A percentile compares a stretch with the other conserved stretches of the same genome.
These are phyloP conservation scores for Solanum dulcamara DNA, from an alignment of 257 asterid species.

Conservation along the genomic window DNA sequence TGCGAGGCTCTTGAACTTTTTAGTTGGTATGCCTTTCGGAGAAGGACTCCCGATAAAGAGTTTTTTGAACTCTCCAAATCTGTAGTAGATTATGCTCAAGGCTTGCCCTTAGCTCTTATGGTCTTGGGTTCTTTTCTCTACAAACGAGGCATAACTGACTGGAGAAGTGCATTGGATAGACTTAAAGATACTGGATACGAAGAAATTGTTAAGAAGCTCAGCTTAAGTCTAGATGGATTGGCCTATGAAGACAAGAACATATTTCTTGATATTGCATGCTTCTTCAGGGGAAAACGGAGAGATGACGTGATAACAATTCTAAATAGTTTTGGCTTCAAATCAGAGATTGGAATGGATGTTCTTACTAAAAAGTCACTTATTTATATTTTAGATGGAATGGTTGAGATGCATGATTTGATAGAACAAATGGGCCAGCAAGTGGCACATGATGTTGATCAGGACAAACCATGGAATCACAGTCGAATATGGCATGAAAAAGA, in stretches of 20 bases:
- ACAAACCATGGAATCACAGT: not conserved
- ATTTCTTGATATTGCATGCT: not conserved
- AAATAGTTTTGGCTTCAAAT: not conserved
- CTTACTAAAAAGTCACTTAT: not conserved
- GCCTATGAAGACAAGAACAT: not conserved
- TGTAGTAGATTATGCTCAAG: not conserved
- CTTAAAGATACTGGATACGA: not conserved
- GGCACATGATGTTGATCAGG: not conserved
- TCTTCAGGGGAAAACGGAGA: not conserved
- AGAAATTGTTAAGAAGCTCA: not conserved
- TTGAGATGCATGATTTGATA: not conserved
- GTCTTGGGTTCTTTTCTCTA: not conserved
- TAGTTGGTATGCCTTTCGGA: not conserved
- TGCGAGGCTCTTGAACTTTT: not conserved
- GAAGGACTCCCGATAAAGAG: not conserved
- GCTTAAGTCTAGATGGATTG: not conserved
- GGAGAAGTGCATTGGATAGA: not conserved
- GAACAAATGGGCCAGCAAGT: not conserved
- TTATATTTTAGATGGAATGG: not conserved
- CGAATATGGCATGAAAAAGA: not conserved
- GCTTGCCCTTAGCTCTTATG: constrained; percentile 1
- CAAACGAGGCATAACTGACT: not conserved
- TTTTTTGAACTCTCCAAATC: not conserved
- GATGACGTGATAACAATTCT: not conserved
- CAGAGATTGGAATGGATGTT: not conserved